Percentiles rank a stretch among this genome's conserved stretches.
Evolutionary conservation across 306 rosid genomes (phyloP).

Genomic region (Cicer cuneatum): DNA sequence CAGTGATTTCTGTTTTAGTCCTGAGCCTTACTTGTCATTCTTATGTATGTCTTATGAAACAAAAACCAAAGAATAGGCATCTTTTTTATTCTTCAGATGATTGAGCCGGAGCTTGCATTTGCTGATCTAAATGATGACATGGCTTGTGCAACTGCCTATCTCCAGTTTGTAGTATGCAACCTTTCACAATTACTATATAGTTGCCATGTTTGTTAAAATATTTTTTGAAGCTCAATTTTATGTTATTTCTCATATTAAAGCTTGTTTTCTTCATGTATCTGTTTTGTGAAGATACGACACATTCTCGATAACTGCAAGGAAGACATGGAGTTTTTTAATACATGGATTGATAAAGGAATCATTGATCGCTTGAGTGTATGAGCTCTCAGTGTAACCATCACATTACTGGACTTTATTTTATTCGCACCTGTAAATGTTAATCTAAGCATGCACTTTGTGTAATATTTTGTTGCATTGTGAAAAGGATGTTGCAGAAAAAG

Average conservation of each 20-base stretch:
- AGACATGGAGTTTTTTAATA: slow-evolving; percentile 94
- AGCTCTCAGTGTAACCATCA: slow-evolving; percentile 57
- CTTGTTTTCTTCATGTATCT: slow-evolving; percentile 23
- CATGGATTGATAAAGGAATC: slow-evolving; percentile 95
- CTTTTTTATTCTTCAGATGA: slow-evolving; percentile 66
- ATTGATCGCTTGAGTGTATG: slow-evolving; percentile 88
- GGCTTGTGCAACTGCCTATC: slow-evolving; percentile 99
- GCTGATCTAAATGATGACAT: slow-evolving; percentile 96
- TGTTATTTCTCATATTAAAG: slow-evolving; percentile 26
- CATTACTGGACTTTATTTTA: slow-evolving; percentile 37
- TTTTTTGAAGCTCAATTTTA: slow-evolving; percentile 29
- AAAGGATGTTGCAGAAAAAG: slow-evolving; percentile 82
- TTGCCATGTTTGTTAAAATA: slow-evolving; percentile 31
- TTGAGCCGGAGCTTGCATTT: slow-evolving; percentile 97
- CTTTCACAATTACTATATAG: slow-evolving; percentile 47
- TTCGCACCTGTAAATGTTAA: slow-evolving; percentile 17
- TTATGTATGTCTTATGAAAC: slow-evolving; percentile 29
- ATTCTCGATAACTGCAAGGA: slow-evolving; percentile 91
- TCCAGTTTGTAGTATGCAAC: slow-evolving; percentile 92
- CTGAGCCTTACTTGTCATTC: slow-evolving; percentile 21
- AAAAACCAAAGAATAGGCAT: slow-evolving; percentile 16
- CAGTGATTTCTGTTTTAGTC: slow-evolving; percentile 40
- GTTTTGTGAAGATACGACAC: slow-evolving; percentile 69
- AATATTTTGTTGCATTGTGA: slow-evolving; percentile 42
- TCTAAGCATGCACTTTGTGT: slow-evolving; percentile 21